Percentiles rank a stretch among this genome's conserved stretches.
Evolutionary conservation across 2,329 filamentous ascomycete genomes (phyloP).

Genomic region (Aureobasidium sp.): DNA sequence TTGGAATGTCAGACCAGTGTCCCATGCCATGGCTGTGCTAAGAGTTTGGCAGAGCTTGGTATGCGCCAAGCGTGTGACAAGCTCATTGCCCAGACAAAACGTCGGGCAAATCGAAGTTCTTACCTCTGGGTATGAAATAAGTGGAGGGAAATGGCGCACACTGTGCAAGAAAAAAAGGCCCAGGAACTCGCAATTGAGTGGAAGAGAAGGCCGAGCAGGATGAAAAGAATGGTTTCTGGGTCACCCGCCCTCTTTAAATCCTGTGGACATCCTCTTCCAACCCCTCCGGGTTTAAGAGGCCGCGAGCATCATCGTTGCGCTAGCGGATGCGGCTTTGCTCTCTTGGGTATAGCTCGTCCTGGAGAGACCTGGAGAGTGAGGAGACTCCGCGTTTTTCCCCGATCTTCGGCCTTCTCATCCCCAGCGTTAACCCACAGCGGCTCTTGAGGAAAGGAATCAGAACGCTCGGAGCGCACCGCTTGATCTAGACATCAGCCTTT

Average conservation of each 20-base stretch:
- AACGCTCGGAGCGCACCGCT: too few relatives aligned
- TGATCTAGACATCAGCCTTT: neutral
- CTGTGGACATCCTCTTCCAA: neutral
- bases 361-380: neutral
- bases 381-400: constrained; percentile 2
- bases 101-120: neutral
- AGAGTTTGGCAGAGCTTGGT: constrained; percentile 1
- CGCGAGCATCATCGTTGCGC: neutral
- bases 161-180: neutral
- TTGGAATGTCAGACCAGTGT: neutral
- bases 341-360: neutral
- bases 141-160: neutral
- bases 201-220: neutral
- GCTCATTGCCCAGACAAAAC: constrained; percentile 5
- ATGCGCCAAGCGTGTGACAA: constrained; percentile 1
- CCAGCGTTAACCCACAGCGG: too few relatives aligned
- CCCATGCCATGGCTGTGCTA: neutral
- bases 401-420: neutral
- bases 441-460: too few relatives aligned
- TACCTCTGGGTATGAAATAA: neutral
- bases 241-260: constrained; percentile 4
- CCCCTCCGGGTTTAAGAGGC: neutral
- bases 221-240: neutral
- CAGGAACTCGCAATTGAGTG: neutral
- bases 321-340: neutral